Evolutionary conservation across 495 filamentous ascomycete species (phyloP).

Genomic region (Amphirosellinia nigrospora): DNA sequence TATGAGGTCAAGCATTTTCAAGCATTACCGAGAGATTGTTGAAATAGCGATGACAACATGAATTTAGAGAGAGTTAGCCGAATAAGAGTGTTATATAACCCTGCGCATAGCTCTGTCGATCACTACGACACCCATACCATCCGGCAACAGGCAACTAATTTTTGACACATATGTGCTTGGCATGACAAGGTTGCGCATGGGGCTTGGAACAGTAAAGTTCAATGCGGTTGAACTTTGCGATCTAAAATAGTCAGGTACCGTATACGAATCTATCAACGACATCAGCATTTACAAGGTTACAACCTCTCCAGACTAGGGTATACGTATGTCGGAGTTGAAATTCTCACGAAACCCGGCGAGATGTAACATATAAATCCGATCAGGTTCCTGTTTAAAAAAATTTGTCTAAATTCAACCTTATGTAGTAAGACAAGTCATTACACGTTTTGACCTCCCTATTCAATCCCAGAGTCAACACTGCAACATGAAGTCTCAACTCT

Average conservation of each 20-base stretch:
- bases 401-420: background rate
- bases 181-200: background rate
- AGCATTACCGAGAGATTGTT: background rate
- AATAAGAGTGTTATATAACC: background rate
- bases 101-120: background rate
- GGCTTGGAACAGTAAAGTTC: background rate
- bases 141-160: background rate
- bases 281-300: background rate
- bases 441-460: background rate
- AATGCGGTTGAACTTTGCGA: background rate
- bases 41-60: background rate
- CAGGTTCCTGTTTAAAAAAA: background rate
- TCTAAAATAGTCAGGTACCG: background rate
- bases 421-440: background rate
- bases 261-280: background rate
- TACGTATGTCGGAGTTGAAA: background rate
- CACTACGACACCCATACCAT: background rate
- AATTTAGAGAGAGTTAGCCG: background rate
- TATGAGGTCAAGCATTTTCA: background rate
- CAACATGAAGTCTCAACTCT: conserved; percentile 10
- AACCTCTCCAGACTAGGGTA: background rate
- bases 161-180: background rate
- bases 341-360: background rate
- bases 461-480: background rate
- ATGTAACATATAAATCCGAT: background rate